These are phyloP conservation scores for Calophaca sinica DNA, from an alignment of 306 rosid species.

Conservation along the genomic window DNA sequence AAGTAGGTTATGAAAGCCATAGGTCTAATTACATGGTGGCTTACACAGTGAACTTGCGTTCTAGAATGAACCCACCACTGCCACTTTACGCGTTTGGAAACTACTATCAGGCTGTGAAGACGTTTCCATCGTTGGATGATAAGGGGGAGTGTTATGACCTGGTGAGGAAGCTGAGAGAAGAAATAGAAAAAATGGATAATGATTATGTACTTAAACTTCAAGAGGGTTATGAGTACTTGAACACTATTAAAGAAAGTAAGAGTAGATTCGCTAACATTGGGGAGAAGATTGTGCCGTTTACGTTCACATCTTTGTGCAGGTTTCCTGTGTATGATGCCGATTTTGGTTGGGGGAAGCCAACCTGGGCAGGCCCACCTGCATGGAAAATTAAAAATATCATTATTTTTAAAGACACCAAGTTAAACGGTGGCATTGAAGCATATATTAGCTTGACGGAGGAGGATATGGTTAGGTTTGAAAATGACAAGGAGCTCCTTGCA, in stretches of 20 bases:
- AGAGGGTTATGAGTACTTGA: not conserved
- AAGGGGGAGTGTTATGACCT: not conserved
- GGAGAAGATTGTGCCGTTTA: no score
- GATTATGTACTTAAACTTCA: not conserved
- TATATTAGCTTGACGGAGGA: constrained; percentile 48
- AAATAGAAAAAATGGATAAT: not conserved
- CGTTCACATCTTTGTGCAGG: constrained; percentile 33
- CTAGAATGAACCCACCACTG: constrained; percentile 47
- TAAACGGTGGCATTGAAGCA: constrained; percentile 49
- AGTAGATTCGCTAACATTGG: constrained; percentile 11
- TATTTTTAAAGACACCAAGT: constrained; percentile 44
- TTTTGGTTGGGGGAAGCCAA: constrained; percentile 60
- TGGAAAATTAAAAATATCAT: constrained; percentile 46
- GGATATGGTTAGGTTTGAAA: constrained; percentile 51
- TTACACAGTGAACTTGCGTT: constrained; percentile 50
- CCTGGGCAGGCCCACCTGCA: constrained; percentile 46
- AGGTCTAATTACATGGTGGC: not conserved
- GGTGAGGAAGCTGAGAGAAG: constrained; percentile 37
- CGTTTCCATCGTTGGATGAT: no score
- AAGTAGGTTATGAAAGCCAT: not conserved
- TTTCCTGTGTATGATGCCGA: constrained; percentile 51
- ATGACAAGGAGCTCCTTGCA: constrained; percentile 38
- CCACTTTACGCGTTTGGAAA: constrained; percentile 43
- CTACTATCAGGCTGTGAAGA: no score
- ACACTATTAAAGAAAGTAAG: not conserved